phyloP scores from a whole-genome alignment of 169 alveolate genomes.

The Plasmodium inui region DNA sequence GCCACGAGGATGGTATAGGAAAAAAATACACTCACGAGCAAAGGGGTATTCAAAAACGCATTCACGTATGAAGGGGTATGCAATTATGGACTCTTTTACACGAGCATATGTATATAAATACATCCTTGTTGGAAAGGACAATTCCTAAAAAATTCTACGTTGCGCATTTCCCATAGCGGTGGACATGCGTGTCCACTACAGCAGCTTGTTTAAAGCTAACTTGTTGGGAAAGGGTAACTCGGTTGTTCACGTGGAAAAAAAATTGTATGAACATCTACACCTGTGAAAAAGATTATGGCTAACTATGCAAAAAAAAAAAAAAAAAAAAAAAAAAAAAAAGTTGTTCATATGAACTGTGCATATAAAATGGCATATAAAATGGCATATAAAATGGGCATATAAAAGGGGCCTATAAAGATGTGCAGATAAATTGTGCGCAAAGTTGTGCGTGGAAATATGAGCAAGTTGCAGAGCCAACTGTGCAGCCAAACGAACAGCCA shows the following conservation, averaged over 20 bases:
- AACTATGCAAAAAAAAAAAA: slow-evolving; percentile 1
- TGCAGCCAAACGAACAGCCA: neutral
- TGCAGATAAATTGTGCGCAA: neutral
- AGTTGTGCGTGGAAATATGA: neutral
- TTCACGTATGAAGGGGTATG: neutral
- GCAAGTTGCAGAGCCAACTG: neutral
- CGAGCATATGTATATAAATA: neutral
- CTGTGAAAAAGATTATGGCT: slow-evolving; percentile 6
- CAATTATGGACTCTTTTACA: neutral
- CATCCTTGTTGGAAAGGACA: neutral
- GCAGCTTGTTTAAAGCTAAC: neutral
- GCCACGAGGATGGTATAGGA: neutral
- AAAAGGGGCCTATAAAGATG: neutral
- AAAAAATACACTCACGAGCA: neutral
- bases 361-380: neutral
- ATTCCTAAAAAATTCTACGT: slow-evolving; percentile 2
- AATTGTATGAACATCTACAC: slow-evolving; percentile 14
- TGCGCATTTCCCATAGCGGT: neutral
- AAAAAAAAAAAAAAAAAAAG: slow-evolving; percentile 1
- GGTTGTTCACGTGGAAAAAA: slow-evolving; percentile 10
- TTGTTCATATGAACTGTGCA: neutral
- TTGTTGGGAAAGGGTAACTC: slow-evolving; percentile 14
- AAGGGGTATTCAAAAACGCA: neutral
- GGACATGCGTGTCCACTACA: slow-evolving; percentile 11
- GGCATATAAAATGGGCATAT: neutral